Evolutionary conservation across 2,329 filamentous ascomycete species (phyloP), one percentile per base, ranked within the genome.

Genomic region (Aureobasidium sp.): DNA sequence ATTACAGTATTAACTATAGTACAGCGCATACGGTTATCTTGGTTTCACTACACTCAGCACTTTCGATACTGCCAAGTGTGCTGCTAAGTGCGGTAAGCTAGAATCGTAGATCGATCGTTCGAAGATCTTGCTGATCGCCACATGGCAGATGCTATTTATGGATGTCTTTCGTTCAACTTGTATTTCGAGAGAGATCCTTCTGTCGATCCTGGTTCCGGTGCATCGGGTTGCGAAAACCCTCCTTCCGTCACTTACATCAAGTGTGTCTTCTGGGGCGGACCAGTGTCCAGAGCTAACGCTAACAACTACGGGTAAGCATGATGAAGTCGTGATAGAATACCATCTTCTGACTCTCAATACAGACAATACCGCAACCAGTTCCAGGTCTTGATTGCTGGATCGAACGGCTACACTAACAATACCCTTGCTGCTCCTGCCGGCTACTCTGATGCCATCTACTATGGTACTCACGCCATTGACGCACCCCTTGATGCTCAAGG

Each of bases 371-470:
- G 72, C 12, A 65, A 63, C 36, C 48, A 68, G 13, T 71, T 79
- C 72, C 67, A 71, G 15, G 73, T 78, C 41, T 72, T 75, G 36
- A 76, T 79, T 48, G 71, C 76, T n/a, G 77, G 73, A 26, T 77
- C 73, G 39, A 78, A 79, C 59, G 77, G 75, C 6, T 70, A 67
- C 66, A 65, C 61, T 53, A 67, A 66, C 44, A 57, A 63, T 36
- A 60, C 65, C 27, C 34, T 66, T 1, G 59, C 65, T 29, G 43
- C 65, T 17, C 59, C 59, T 27, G 44, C 44, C 39, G 62, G 62
- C 43, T 68, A 63, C 62, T 68, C 64, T 64, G 64, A 55, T 36
- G 73, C 73, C 3, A 63, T 65, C 9, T 64, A 67, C 51, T 68
- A 74, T n/a, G 66, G 66, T n/a, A 72, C 71, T 34, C 69, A 71